Evolutionary conservation across 1,139 yeast genomes (phyloP), one percentile per base, ranked within the genome.

Genomic region (Hansenula anomala): DNA sequence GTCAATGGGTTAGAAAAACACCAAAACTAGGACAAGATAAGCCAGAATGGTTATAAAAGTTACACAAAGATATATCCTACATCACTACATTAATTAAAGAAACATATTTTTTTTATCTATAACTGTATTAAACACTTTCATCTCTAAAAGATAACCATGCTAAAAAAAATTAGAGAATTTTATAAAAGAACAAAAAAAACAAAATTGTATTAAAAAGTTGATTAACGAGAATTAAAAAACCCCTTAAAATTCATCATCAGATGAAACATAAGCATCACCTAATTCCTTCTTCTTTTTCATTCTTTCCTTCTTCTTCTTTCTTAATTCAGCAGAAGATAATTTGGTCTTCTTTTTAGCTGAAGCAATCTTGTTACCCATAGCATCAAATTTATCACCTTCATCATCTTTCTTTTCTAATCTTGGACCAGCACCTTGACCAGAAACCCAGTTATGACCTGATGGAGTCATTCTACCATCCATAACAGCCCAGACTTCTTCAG

Each of bases 301-400:
- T 83, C 98, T 89, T 78, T 92, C 98, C 96, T 92, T 92, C 97
- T 92, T 92, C 96, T 92, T 92, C 96, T 92, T 92, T 82, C 98
- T 87, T 71, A 92, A 80, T 75, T 92, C 98, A 56, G 98, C 97
- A 66, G 97, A 90, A 57, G 97, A 85, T 68, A 92, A 80, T 86
- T 90, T 92, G 73, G 79, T 79, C 84, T 86, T 90, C 94, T 92
- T 92, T 87, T 89, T 88, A 69, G 78, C 88, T 67, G 85, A 75
- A 61, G 88, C 90, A 73, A 92, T 81, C 94, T 92, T 92, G 96
- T 92, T 92, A 80, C 98, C 98, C 94, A 92, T 87, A 63, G 97
- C 98, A 75, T 92, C 98, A 76, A 92, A 90, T 75, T 89, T 88
- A 71, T 89, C 97, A 69, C 85, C 98, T 74, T 89, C 97, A 47